Evolutionary conservation across 768 basidiomycete species (phyloP).

Genomic region (Kwoniella bestiolae): DNA sequence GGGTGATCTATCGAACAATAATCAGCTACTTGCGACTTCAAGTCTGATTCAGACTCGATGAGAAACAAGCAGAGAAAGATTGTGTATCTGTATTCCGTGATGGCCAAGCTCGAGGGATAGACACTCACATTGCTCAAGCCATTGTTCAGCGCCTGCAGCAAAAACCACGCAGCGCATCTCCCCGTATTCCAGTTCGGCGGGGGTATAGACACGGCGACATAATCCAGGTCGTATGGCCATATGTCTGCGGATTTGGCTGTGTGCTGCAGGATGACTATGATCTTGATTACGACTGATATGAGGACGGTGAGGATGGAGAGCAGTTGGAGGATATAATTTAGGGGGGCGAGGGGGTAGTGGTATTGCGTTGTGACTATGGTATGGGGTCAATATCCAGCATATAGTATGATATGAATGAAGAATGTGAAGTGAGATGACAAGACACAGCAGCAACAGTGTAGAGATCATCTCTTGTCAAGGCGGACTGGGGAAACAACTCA

Average conservation of each 20-base stretch:
- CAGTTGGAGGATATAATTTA: constrained; percentile 89
- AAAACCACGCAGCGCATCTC: constrained; percentile 76
- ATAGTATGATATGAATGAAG: no score
- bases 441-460: no score
- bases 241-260: constrained; percentile 67
- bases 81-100: no score
- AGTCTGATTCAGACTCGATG: no score
- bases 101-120: no score
- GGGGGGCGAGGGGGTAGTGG: constrained; percentile 88
- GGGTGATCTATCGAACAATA: constrained; percentile 73
- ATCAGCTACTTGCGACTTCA: no score
- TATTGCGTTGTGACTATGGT: constrained; percentile 79
- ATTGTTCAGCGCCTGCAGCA: constrained; percentile 83
- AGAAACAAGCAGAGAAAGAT: no score
- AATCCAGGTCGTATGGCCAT: constrained; percentile 97
- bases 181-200: constrained; percentile 69
- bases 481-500: constrained; percentile 18
- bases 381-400: neutral
- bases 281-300: constrained; percentile 73
- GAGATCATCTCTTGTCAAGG: no score
- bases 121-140: constrained; percentile 80
- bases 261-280: constrained; percentile 72
- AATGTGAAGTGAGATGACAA: no score
- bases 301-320: constrained; percentile 80
- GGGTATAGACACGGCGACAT: constrained; percentile 80